Percentiles rank a stretch among this genome's conserved stretches.
Conservation (phyloP, 1,284 basidiomycete species). For the Ceratobasidium sp. region DNA sequence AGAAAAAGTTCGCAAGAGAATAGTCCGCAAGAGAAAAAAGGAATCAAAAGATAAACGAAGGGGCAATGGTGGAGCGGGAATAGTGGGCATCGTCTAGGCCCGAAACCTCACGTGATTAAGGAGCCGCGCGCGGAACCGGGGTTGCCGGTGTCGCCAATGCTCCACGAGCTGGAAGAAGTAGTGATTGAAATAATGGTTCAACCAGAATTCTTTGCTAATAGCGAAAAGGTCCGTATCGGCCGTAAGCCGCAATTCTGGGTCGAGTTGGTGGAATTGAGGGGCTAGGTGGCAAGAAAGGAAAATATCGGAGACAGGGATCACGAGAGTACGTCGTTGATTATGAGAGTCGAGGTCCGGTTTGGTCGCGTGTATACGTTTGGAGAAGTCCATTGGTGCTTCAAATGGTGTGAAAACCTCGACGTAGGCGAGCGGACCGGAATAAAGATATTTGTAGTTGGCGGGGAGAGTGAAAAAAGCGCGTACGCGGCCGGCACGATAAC, state of each 20-base stretch:
- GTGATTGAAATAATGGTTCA: slow-evolving; percentile 28
- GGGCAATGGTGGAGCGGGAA: no score
- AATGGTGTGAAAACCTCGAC: slow-evolving; percentile 35
- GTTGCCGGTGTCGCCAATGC: slow-evolving; percentile 27
- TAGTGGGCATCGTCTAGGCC: no score
- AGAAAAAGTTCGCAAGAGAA: no score
- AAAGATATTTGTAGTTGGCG: neutral
- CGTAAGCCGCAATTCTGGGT: neutral
- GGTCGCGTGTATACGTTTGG: neutral
- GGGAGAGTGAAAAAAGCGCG: slow-evolving; percentile 35
- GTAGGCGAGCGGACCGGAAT: slow-evolving; percentile 12
- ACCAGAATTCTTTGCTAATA: slow-evolving; percentile 8
- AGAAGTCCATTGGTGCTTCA: neutral
- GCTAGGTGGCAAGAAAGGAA: slow-evolving; percentile 19
- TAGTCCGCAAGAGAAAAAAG: no score
- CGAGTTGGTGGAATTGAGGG: slow-evolving; percentile 14
- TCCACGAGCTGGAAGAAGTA: neutral
- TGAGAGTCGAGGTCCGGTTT: neutral
- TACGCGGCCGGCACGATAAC: slow-evolving; percentile 29
- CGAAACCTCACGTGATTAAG: neutral
- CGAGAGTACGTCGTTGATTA: neutral
- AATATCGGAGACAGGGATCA: slow-evolving; percentile 20
- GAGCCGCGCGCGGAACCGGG: neutral
- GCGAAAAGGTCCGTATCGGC: neutral
- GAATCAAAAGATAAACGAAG: no score